Conservation (phyloP, 257 asterid species). For the Linaria vulgaris region DNA sequence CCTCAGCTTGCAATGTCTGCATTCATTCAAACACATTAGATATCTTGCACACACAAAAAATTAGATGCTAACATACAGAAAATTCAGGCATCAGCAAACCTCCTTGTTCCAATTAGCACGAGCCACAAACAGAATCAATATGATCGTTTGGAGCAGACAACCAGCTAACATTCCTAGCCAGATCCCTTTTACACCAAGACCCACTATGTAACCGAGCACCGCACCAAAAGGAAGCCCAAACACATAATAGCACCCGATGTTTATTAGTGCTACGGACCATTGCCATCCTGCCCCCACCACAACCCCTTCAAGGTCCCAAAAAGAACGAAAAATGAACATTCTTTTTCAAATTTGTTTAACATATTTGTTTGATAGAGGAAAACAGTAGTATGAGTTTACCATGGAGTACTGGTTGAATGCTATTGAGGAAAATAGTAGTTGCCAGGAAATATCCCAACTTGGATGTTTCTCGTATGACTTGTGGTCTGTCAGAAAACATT, state of each 20-base stretch:
- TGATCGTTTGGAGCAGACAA: constrained; percentile 59
- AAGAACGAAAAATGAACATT: too few species aligned
- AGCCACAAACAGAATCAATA: constrained; percentile 36
- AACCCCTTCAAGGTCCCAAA: constrained; percentile 46
- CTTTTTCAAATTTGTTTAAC: background rate
- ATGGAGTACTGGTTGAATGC: constrained; percentile 78
- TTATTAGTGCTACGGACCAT: constrained; percentile 62
- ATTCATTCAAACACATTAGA: background rate
- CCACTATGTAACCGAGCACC: constrained; percentile 59
- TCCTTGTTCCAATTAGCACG: constrained; percentile 66
- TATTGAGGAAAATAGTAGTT: constrained; percentile 67
- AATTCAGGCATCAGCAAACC: too few species aligned
- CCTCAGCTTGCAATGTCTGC: constrained; percentile 64
- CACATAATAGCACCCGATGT: constrained; percentile 51
- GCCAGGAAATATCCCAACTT: constrained; percentile 65
- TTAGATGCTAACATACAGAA: too few species aligned
- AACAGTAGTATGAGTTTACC: constrained; percentile 35
- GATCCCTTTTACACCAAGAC: constrained; percentile 66
- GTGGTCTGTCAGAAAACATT: constrained; percentile 48
- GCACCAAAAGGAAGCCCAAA: constrained; percentile 87
- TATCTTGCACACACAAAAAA: background rate
- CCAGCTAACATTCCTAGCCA: constrained; percentile 85
- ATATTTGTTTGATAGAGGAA: too few species aligned
- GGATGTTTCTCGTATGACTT: constrained; percentile 62
- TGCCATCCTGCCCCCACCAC: constrained; percentile 99